phyloP scores from a whole-genome alignment of 768 basidiomycete species.

The Heimioporus sp. region DNA sequence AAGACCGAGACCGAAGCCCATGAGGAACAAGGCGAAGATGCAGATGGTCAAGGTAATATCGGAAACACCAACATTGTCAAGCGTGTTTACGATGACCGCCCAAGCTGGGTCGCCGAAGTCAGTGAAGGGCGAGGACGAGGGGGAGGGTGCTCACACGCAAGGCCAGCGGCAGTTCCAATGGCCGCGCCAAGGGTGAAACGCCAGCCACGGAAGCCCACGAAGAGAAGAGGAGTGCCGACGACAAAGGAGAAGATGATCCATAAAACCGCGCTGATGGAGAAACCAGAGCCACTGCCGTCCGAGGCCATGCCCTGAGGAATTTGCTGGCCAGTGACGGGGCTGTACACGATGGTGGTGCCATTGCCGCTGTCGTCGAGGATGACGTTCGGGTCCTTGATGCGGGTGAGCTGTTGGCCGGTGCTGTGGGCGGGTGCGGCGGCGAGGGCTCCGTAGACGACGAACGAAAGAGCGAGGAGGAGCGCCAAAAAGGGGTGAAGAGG shows the following conservation, averaged over 20 bases:
- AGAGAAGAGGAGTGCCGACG: conserved; percentile 52
- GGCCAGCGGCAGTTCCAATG: conserved; percentile 47
- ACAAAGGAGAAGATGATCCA: conserved; percentile 57
- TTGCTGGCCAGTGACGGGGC: conserved; percentile 39
- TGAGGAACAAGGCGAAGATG: conserved; percentile 46
- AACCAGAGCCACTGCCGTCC: conserved; percentile 56
- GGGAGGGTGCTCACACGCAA: conserved; percentile 39
- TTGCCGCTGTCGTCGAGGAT: conserved; percentile 14
- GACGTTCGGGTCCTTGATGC: conserved; percentile 29
- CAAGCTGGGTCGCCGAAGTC: conserved; percentile 42
- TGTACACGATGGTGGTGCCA: conserved; percentile 44
- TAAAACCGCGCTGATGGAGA: conserved; percentile 47
- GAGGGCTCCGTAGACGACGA: conserved; percentile 4
- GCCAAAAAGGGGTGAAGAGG: conserved; percentile 16
- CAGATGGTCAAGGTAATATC: conserved; percentile 52
- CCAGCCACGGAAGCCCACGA: conserved; percentile 57
- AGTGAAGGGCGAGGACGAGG: not conserved
- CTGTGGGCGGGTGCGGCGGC: conserved; percentile 2
- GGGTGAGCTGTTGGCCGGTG: conserved; percentile 18
- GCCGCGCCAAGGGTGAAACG: conserved; percentile 55
- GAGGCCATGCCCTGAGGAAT: conserved; percentile 55
- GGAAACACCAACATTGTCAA: conserved; percentile 45
- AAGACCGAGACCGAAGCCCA: conserved; percentile 54
- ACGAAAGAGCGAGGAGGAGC: conserved; percentile 11
- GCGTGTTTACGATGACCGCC: conserved; percentile 60